Conservation (phyloP, 2,329 filamentous ascomycete genomes). For the Cytospora mali region DNA sequence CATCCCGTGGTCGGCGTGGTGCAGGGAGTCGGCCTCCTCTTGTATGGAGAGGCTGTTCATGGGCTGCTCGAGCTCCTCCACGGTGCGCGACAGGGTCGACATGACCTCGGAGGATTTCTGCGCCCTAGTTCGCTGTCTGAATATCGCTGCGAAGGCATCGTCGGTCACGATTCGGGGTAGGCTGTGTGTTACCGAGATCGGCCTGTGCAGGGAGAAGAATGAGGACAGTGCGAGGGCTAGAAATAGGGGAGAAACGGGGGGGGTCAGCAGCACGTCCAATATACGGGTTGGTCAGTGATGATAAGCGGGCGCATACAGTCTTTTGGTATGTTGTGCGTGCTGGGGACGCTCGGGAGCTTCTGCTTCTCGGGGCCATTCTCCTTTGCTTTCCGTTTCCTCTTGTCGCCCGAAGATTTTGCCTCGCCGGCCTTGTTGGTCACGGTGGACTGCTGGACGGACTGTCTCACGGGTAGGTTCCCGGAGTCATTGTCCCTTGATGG, state of each 20-base stretch:
- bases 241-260: slow-evolving; percentile 19
- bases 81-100: slow-evolving; percentile 64
- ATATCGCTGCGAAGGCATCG: slow-evolving; percentile 83
- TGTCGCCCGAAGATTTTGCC: slow-evolving; percentile 51
- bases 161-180: slow-evolving; percentile 73
- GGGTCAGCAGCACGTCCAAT: slow-evolving; percentile 28
- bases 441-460: slow-evolving; percentile 52
- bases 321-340: slow-evolving; percentile 71
- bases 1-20: slow-evolving; percentile 50
- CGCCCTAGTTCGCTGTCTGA: slow-evolving; percentile 58
- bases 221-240: slow-evolving; percentile 83
- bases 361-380: slow-evolving; percentile 46
- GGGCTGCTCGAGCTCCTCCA: slow-evolving; percentile 61
- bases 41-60: slow-evolving; percentile 56
- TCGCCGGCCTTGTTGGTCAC: slow-evolving; percentile 42
- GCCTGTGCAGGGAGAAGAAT: slow-evolving; percentile 95
- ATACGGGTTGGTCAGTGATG: background rate
- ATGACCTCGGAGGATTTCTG: slow-evolving; percentile 64
- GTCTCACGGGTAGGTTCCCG: slow-evolving; percentile 51
- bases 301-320: slow-evolving; percentile 53
- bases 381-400: slow-evolving; percentile 62
- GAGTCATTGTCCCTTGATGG: slow-evolving; percentile 62
- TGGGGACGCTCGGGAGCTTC: slow-evolving; percentile 73
- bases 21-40: slow-evolving; percentile 34
- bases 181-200: slow-evolving; percentile 83